A percentile compares a stretch with the other conserved stretches of the same genome.
These are phyloP conservation scores for Escallonia rubra DNA, from an alignment of 129 eudicot species.

Conservation along the genomic window DNA sequence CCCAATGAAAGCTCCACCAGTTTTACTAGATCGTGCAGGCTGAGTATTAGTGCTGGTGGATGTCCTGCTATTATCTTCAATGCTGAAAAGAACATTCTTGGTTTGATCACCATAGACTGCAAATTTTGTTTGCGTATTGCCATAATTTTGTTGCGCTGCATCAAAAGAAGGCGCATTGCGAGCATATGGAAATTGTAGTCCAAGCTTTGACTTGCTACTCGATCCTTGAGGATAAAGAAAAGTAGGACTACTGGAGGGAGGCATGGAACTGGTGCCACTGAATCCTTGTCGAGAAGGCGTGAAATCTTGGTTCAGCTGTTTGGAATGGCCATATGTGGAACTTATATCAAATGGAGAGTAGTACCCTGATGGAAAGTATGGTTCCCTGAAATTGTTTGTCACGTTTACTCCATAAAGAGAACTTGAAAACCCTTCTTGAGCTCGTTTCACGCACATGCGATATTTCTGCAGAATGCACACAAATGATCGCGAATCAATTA, in stretches of 20 bases:
- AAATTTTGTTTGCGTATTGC: neutral
- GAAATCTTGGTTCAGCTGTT: neutral
- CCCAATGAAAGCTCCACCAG: no score
- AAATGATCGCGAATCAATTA: no score
- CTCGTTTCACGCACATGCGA: slow-evolving; percentile 5
- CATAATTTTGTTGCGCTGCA: no score
- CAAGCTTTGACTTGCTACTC: neutral
- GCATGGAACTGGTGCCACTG: no score
- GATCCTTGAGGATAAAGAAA: neutral
- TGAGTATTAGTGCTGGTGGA: neutral
- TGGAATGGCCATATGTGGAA: neutral
- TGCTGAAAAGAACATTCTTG: slow-evolving; percentile 5
- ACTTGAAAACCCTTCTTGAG: slow-evolving; percentile 1
- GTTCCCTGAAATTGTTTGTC: neutral
- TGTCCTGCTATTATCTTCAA: neutral
- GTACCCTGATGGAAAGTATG: neutral
- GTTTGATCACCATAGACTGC: slow-evolving; percentile 11
- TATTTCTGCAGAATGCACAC: slow-evolving; percentile 13
- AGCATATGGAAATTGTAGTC: no score
- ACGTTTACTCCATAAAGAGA: neutral
- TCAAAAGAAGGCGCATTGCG: no score
- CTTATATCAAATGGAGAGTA: no score
- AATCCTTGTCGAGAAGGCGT: no score
- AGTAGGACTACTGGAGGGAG: no score
- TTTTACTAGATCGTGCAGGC: no score